Base-by-base conservation (phyloP, 2,329 filamentous ascomycete genomes). In the Ceratocystis diversiconidia region DNA sequence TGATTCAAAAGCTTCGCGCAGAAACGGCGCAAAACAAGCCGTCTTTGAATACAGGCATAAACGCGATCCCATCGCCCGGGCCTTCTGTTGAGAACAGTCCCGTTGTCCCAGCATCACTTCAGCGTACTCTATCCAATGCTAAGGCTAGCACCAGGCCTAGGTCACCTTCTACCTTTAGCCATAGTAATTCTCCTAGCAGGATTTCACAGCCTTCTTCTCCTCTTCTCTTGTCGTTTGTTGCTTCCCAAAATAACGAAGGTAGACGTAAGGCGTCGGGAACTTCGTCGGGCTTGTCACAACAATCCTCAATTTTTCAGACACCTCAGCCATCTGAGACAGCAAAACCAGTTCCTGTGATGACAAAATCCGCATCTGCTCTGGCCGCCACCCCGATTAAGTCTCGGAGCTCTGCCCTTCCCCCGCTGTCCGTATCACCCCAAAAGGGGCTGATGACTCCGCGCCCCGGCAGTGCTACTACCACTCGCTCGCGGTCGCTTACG, bases 161-260 rank as follows among this genome's bases (percentile, higher is more conserved):
- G 61, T 97, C 94, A 1, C 94, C 94, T 1, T 95, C 92, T 0
- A 82, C 86, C 22, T 75, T 90, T 30, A 89, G 85, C 70, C 90
- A 92, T 69, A 79, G 87, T 25, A 94, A 88, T 72, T 89, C 92
- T 1, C 66, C 66, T 17, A 61, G 57, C 7, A 36, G 66, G 8
- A 41, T 61, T 36, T 95, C 78, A 0, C 78, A 80, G 69, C 78
- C 90, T 10, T 92, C 89, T 0, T 95, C 90, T 5, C 94, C 94
- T 0, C 78, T 99, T n/a, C 80, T 97, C n/a, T 89, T 97, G 7
- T 95, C 94, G 5, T 99, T 99, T 74, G 90, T 92, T 67, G 89
- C 92, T 12, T 89, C 89, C 5, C 88, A 90, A 70, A 85, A 87
- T 65, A 82, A 85, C 64, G 92, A 97, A 67, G 77, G 79, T 55